phyloP scores from a whole-genome alignment of 768 basidiomycete genomes.

The Termitomyces eurrhizus region DNA sequence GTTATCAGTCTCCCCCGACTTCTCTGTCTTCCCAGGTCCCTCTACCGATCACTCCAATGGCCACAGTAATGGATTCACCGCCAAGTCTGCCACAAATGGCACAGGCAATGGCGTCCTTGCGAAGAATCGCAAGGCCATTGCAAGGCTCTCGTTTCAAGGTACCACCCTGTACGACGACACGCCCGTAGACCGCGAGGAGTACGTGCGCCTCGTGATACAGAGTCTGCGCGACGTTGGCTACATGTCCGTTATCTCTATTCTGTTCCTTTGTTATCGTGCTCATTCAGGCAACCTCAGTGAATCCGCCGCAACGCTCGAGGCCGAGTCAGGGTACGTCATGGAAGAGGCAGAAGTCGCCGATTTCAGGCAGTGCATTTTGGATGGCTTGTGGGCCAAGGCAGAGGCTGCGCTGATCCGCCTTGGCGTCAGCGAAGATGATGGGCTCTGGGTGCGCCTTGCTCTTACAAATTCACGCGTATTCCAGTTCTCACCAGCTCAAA shows the following conservation, averaged over 20 bases:
- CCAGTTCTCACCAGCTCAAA: constrained; percentile 23
- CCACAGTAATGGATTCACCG: constrained; percentile 36
- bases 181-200: constrained; percentile 83
- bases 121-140: constrained; percentile 49
- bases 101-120: constrained; percentile 38
- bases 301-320: constrained; percentile 84
- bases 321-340: constrained; percentile 88
- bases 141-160: constrained; percentile 67
- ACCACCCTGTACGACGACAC: constrained; percentile 77
- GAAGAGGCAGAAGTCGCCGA: constrained; percentile 74
- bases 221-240: constrained; percentile 87
- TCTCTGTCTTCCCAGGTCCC: constrained; percentile 46
- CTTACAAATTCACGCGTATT: constrained; percentile 1
- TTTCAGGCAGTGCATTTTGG: constrained; percentile 76
- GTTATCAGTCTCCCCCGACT: constrained; percentile 41
- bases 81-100: constrained; percentile 22
- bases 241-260: constrained; percentile 38
- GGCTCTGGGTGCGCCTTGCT: constrained; percentile 54
- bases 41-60: constrained; percentile 47
- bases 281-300: constrained; percentile 46
- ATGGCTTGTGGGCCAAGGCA: constrained; percentile 78
- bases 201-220: constrained; percentile 84
- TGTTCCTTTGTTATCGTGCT: constrained; percentile 11
- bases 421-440: constrained; percentile 65
- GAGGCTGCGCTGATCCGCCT: constrained; percentile 64